phyloP scores from a whole-genome alignment of 2,329 filamentous ascomycete species.

The Diaporthe humulicola region DNA sequence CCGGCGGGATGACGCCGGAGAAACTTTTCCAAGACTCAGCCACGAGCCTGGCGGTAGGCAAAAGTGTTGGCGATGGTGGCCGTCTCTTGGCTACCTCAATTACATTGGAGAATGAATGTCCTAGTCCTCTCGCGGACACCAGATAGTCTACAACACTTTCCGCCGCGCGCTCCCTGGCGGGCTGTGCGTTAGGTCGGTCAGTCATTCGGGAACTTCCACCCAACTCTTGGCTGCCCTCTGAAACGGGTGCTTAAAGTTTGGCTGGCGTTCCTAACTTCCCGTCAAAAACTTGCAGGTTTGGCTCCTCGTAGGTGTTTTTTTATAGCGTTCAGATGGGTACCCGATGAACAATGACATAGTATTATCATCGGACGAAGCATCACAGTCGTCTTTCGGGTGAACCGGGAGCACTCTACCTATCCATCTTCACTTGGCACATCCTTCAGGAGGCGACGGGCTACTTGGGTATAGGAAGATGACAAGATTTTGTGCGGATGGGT shows the following conservation, averaged over 20 bases:
- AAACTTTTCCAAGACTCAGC: conserved; percentile 17
- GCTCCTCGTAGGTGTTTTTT: not conserved
- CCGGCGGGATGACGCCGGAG: conserved; percentile 14
- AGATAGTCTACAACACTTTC: not conserved
- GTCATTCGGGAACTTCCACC: not conserved
- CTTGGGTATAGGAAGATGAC: not conserved
- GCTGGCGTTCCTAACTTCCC: conserved; percentile 5
- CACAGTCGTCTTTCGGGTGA: conserved; percentile 22
- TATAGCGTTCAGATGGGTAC: conserved; percentile 1
- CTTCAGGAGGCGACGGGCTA: not conserved
- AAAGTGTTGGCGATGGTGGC: not conserved
- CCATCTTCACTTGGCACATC: not conserved
- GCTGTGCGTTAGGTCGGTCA: conserved; percentile 19
- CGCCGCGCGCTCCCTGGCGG: conserved; percentile 8
- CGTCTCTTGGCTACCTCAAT: conserved; percentile 6
- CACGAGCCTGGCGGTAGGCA: conserved; percentile 13
- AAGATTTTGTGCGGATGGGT: not conserved
- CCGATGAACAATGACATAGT: not conserved
- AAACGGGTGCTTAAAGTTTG: conserved; percentile 4
- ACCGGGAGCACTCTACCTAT: not conserved
- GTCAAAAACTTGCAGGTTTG: not conserved
- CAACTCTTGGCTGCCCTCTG: conserved; percentile 10
- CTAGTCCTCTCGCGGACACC: not conserved
- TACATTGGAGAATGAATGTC: not conserved
- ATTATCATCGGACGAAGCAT: conserved; percentile 10